Evolutionary conservation across 2,329 filamentous ascomycete genomes (phyloP), one percentile per base, ranked within the genome.

Genomic region (Ceratocystis harringtonii): DNA sequence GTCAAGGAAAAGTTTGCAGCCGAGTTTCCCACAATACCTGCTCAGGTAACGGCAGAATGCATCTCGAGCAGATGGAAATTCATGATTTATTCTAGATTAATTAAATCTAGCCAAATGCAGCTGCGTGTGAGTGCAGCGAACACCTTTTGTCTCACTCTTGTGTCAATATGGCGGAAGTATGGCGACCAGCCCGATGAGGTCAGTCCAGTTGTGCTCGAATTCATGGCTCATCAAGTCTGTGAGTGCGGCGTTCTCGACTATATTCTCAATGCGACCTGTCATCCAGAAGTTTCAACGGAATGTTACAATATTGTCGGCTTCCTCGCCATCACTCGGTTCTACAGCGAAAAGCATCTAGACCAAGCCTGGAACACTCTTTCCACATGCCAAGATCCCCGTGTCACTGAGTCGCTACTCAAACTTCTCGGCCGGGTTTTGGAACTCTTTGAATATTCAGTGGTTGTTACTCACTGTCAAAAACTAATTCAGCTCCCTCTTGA

Each of bases 21-120:
- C 17, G 55, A 65, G 22, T 36, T 36, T 65, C 78, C 79, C 0
- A 68, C 75, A 7, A 73, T 81, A 28, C 71, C 75, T 6, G 68
- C 69, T 2, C 73, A 72, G 1, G 75, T 75, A 66, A 76, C 77
- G 0, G 71, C 77, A 1, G 80, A 82, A 7, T 77, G 85, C 0
- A 77, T 88, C 17, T 75, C 79, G 1, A 78, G 79, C 63, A 80
- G 84, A 65, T 95, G 89, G 86, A 86, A 84, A 62, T 85, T 96
- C 70, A 78, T 79, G 55, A 77, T 87, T 1, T 77, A 89, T 63
- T 84, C 84, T 70, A 87, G 84, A 69, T 84, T 92, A 69, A 86
- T 96, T 63, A 84, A 82, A 71, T 92, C 89, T 66, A 87, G 89
- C 44, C 89, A 92, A 71, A 96, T 97, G 90, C 90, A 95, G 71